Base-by-base conservation (phyloP, 2,329 filamentous ascomycete species). In the Ophiostoma quercus region DNA sequence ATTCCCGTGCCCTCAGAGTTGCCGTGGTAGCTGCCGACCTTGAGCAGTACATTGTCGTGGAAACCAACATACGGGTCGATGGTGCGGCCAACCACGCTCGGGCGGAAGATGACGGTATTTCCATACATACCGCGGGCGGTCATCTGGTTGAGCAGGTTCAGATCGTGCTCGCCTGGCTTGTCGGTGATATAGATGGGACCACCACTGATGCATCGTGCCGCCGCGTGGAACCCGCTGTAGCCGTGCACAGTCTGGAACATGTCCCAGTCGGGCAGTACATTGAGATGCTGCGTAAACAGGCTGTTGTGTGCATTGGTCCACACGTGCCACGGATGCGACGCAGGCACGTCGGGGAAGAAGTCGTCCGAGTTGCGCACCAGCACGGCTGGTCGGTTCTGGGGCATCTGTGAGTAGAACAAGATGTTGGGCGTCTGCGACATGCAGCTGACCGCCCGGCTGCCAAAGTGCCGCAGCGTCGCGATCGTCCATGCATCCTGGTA, bases 151-250 rank as follows among this genome's bases (percentile, higher is more conserved):
- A 99, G 90, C 19, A 99, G 79, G 6, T 84, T 79, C 39, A 93
- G 76, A 75, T 97, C 85, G 77, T 98, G 92, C 71, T 92, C 81
- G 0, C 92, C 94, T 0, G 94, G 94, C 0, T 88, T 85, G 78
- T 99, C 95, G 0, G 94, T 98, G 77, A 99, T 94, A 75, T 96
- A 97, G 57, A 99, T 90, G 0, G 94, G 95, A 0, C 95, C 95
- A 9, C 95, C 95, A 66, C 90, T 94, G 11, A 99, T 83, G 77
- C 92, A 96, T 66, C 95, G 86, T 1, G 93, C 94, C 0, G 95
- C 94, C 4, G 92, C 95, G 75, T 99, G 95, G 77, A 95, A 96
- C 0, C 85, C 86, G 0, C 90, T 91, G 77, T 92, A 96, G 32
- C 83, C 80, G 72, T 88, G 85, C 1, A 81, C 80, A 0, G 87